phyloP scores from a whole-genome alignment of 352 stramenopile species.

The Pythium brassicae region DNA sequence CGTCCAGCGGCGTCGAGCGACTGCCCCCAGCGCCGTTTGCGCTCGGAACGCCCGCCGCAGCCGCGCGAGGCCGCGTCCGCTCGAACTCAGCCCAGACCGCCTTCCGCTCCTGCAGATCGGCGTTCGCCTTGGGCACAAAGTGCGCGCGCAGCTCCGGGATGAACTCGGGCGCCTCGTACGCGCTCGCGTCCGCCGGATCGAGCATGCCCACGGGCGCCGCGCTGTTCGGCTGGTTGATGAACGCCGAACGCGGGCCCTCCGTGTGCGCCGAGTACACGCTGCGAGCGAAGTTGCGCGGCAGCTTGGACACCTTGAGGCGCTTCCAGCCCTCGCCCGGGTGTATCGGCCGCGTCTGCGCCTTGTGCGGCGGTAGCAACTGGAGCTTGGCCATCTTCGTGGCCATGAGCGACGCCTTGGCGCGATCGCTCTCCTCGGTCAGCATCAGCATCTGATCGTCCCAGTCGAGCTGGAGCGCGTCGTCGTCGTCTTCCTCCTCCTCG shows the following conservation, averaged over 20 bases:
- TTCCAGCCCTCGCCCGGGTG: constrained; percentile 68
- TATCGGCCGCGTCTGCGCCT: constrained; percentile 9
- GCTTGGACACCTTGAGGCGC: constrained; percentile 45
- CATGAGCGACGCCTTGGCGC: constrained; percentile 41
- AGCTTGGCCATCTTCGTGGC: constrained; percentile 58
- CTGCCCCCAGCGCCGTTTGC: constrained; percentile 7
- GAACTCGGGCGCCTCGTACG: constrained; percentile 55
- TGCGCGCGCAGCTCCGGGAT: constrained; percentile 54
- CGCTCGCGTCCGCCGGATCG: constrained; percentile 51
- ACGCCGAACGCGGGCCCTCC: constrained; percentile 49
- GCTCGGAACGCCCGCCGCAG: background rate
- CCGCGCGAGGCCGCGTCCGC: constrained; percentile 1
- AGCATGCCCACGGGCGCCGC: constrained; percentile 65
- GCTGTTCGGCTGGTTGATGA: constrained; percentile 65
- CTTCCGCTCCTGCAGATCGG: constrained; percentile 65
- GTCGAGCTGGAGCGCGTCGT: constrained; percentile 35
- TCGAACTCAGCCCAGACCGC: constrained; percentile 36
- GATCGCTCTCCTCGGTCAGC: constrained; percentile 48
- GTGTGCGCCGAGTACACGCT: constrained; percentile 52
- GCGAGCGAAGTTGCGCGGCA: constrained; percentile 59
- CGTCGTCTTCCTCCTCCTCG: constrained; percentile 13
- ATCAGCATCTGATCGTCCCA: constrained; percentile 35
- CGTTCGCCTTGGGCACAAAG: constrained; percentile 45
- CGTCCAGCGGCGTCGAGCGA: constrained; percentile 35
- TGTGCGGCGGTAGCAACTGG: constrained; percentile 27